These are phyloP conservation scores for Achaetomiella virescens DNA, from an alignment of 495 filamentous ascomycete species.

Conservation along the genomic window DNA sequence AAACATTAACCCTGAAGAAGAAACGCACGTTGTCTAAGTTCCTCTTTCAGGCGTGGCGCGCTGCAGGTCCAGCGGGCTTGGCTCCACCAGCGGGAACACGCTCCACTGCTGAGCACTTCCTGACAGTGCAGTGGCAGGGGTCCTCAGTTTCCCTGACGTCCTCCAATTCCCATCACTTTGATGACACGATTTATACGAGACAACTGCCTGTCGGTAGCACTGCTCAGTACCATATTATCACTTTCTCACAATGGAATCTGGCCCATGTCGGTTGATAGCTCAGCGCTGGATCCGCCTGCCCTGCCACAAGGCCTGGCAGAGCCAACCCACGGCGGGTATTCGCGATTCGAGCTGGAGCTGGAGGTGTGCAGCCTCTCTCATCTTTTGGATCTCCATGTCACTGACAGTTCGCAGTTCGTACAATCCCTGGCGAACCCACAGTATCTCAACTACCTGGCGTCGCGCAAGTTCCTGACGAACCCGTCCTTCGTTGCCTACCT, in stretches of 20 bases:
- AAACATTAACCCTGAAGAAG: too few species aligned
- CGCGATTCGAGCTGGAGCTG: conserved; percentile 68
- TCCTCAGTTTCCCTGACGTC: too few species aligned
- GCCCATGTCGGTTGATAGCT: conserved; percentile 29
- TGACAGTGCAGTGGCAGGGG: too few species aligned
- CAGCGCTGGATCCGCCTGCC: conserved; percentile 25
- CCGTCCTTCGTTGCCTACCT: conserved; percentile 75
- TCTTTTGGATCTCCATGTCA: neutral
- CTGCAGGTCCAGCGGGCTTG: too few species aligned
- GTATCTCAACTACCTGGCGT: conserved; percentile 78
- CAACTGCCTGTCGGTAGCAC: neutral
- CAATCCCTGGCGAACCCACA: conserved; percentile 77
- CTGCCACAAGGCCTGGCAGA: conserved; percentile 26
- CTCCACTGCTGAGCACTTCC: too few species aligned
- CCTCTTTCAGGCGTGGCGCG: neutral
- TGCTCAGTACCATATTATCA: neutral
- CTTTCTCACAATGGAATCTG: conserved; percentile 21
- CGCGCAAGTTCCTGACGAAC: conserved; percentile 54
- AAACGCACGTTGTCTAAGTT: neutral
- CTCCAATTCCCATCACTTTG: too few species aligned
- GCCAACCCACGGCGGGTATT: conserved; percentile 55
- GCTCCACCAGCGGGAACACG: too few species aligned
- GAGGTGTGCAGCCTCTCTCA: conserved; percentile 44
- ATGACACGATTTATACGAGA: too few species aligned
- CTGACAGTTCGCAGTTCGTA: conserved; percentile 58